Conservation (phyloP, 257 asterid genomes). For the Coffea eugenioides region DNA sequence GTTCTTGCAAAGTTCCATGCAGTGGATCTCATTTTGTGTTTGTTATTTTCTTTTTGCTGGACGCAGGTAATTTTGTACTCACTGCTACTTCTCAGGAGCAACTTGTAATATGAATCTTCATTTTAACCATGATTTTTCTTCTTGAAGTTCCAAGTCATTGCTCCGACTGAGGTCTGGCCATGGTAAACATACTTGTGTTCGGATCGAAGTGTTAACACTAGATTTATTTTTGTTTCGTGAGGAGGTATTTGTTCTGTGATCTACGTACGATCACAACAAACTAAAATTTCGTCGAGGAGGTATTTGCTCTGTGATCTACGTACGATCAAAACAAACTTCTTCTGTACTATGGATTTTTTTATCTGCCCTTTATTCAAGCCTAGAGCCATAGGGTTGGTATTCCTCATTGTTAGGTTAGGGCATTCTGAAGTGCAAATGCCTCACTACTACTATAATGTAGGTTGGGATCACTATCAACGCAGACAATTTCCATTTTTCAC, state of each 20-base stretch:
- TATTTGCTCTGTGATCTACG: too few relatives aligned
- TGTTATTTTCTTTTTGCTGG: background rate
- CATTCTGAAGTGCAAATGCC: background rate
- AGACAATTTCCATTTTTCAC: background rate
- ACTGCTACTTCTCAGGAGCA: background rate
- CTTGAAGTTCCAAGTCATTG: background rate
- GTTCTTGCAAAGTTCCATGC: background rate
- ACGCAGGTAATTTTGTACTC: background rate
- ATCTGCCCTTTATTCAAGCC: background rate
- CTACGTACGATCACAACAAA: too few relatives aligned
- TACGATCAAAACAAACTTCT: too few relatives aligned
- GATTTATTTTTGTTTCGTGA: background rate
- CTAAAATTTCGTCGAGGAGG: too few relatives aligned
- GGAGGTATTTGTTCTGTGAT: background rate
- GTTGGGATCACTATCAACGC: background rate
- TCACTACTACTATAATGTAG: background rate
- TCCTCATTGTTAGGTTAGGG: background rate
- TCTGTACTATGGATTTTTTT: background rate
- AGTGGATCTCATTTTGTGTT: constrained; percentile 1
- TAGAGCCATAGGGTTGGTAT: background rate
- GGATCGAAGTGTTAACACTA: background rate
- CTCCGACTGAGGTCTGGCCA: background rate
- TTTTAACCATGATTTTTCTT: background rate
- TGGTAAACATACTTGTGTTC: background rate
- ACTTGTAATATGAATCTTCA: background rate